Percentiles rank a stretch among this genome's conserved stretches.
Evolutionary conservation across 2,329 filamentous ascomycete genomes (phyloP).

Genomic region (Furcasterigmium furcatum): DNA sequence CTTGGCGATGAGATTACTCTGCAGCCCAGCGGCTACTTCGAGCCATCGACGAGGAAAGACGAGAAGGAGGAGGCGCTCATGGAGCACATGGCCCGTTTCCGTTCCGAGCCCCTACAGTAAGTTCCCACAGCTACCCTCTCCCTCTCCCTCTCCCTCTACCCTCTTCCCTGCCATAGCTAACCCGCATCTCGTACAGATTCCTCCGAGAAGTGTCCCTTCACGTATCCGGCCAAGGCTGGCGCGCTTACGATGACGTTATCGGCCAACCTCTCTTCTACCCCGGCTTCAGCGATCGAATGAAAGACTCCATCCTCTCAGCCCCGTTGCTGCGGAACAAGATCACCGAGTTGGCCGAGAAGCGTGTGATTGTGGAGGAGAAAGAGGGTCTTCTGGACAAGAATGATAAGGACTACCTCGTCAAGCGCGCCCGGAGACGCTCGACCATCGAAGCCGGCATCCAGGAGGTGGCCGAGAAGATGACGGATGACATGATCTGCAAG

Average conservation of each 20-base stretch:
- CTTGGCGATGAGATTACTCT: constrained; percentile 71
- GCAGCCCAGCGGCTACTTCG: constrained; percentile 67
- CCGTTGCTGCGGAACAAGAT: constrained; percentile 74
- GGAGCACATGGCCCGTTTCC: constrained; percentile 84
- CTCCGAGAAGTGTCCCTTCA: constrained; percentile 91
- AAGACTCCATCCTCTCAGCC: constrained; percentile 69
- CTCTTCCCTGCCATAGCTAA: no score
- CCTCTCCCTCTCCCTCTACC: background rate
- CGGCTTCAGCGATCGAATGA: constrained; percentile 91
- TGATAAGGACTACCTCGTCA: constrained; percentile 49
- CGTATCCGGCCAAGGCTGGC: constrained; percentile 91
- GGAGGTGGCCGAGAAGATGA: constrained; percentile 81
- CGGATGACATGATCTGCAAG: constrained; percentile 97
- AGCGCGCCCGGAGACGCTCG: constrained; percentile 51
- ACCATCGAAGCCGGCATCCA: constrained; percentile 71
- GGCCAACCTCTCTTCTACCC: constrained; percentile 92
- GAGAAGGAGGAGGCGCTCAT: constrained; percentile 69
- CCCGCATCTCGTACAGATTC: constrained; percentile 54
- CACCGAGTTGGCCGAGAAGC: constrained; percentile 68
- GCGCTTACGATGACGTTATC: constrained; percentile 85
- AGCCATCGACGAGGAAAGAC: constrained; percentile 38
- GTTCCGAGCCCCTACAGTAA: constrained; percentile 62
- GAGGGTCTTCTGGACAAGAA: constrained; percentile 63
- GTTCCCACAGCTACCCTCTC: constrained; percentile 9
- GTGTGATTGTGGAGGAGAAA: constrained; percentile 72